phyloP scores from a whole-genome alignment of 371 early-diverging fungal species.

The Phascolomyces articulosus region DNA sequence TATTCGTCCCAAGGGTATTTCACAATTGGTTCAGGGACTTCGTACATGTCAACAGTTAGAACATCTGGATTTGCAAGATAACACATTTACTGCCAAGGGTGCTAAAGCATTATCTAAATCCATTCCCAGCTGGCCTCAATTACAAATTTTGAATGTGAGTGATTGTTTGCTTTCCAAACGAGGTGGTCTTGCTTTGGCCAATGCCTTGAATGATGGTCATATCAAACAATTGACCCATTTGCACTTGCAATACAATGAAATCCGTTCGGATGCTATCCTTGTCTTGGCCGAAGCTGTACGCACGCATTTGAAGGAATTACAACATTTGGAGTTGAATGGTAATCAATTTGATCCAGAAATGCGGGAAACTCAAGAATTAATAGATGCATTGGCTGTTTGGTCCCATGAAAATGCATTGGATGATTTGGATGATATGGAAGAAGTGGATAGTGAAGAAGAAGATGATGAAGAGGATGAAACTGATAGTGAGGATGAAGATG shows the following conservation, averaged over 20 bases:
- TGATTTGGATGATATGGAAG: conserved; percentile 96
- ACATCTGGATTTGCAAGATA: conserved; percentile 93
- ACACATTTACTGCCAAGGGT: conserved; percentile 90
- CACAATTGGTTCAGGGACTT: conserved; percentile 72
- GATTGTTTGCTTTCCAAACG: conserved; percentile 87
- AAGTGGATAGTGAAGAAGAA: conserved; percentile 72
- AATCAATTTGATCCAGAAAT: conserved; percentile 88
- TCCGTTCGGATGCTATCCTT: conserved; percentile 72
- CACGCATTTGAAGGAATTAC: conserved; percentile 61
- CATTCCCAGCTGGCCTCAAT: conserved; percentile 76
- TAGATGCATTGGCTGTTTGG: conserved; percentile 72
- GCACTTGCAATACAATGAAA: conserved; percentile 88
- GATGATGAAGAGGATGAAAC: conserved; percentile 70
- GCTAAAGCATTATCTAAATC: conserved; percentile 80
- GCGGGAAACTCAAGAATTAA: conserved; percentile 66
- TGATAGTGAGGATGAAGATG: conserved; percentile 59
- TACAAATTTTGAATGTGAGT: conserved; percentile 83
- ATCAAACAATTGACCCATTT: conserved; percentile 69
- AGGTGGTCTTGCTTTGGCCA: conserved; percentile 70
- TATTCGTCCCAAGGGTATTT: conserved; percentile 93
- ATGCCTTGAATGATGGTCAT: conserved; percentile 60
- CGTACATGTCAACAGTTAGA: conserved; percentile 69
- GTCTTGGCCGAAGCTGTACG: conserved; percentile 71
- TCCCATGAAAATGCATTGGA: conserved; percentile 84
- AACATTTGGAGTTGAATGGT: conserved; percentile 86